Percentiles rank a stretch among this genome's conserved stretches.
phyloP scores from a whole-genome alignment of 805 yeast species.

The Yamadazyma akitaensis region DNA sequence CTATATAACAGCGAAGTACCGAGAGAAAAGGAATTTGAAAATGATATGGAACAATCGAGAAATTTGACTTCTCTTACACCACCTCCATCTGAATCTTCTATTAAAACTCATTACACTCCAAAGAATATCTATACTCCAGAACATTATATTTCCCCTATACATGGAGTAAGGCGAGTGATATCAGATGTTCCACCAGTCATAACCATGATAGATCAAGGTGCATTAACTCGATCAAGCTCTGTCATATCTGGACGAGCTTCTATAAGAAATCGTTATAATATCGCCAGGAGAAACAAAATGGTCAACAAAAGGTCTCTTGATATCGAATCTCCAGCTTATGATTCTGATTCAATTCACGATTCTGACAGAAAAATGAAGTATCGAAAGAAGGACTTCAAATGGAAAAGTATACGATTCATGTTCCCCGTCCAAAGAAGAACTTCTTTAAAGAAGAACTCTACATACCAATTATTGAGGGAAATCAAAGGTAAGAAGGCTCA shows the following conservation, averaged over 20 bases:
- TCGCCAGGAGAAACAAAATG: constrained; percentile 28
- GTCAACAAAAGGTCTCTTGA: constrained; percentile 15
- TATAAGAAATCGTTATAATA: constrained; percentile 27
- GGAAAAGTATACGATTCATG: constrained; percentile 14
- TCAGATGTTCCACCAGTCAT: constrained; percentile 20
- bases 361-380: constrained; percentile 5
- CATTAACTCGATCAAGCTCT: constrained; percentile 24
- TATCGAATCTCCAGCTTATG: constrained; percentile 2
- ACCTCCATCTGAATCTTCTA: neutral
- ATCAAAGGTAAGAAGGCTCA: constrained; percentile 15
- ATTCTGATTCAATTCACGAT: constrained; percentile 6
- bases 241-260: constrained; percentile 30
- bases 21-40: constrained; percentile 1
- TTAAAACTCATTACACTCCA: constrained; percentile 4
- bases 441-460: constrained; percentile 23
- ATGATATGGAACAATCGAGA: too few relatives aligned
- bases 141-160: neutral
- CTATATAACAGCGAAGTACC: constrained; percentile 16
- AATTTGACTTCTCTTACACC: neutral
- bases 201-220: constrained; percentile 22
- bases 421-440: constrained; percentile 36
- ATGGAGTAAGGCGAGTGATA: constrained; percentile 1
- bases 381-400: constrained; percentile 1
- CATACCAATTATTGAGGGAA: constrained; percentile 11
- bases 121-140: constrained; percentile 7